Evolutionary conservation across 2,329 filamentous ascomycete genomes (phyloP).

Genomic region (Aureobasidium zeae): DNA sequence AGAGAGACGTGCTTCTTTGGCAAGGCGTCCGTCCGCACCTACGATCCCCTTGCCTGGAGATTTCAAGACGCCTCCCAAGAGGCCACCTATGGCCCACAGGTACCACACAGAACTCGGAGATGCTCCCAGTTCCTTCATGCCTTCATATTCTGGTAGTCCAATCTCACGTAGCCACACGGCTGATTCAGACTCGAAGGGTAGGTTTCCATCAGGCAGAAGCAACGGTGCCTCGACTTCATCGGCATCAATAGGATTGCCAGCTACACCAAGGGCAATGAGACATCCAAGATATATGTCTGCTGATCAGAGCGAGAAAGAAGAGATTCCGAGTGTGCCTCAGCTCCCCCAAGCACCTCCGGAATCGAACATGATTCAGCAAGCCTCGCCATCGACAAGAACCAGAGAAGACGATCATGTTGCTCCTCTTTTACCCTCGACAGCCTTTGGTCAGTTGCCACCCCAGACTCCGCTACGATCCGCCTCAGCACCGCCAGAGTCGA

Average conservation of each 20-base stretch:
- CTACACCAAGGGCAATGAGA: conserved; percentile 84
- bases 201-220: conserved; percentile 26
- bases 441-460: conserved; percentile 35
- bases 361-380: conserved; percentile 21
- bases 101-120: conserved; percentile 36
- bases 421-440: conserved; percentile 39
- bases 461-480: conserved; percentile 33
- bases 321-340: conserved; percentile 45
- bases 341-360: conserved; percentile 40
- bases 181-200: conserved; percentile 44
- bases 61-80: conserved; percentile 26
- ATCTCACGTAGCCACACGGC: conserved; percentile 55
- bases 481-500: conserved; percentile 41
- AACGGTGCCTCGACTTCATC: conserved; percentile 41
- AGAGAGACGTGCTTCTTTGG: conserved; percentile 74
- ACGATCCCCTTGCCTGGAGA: conserved; percentile 66
- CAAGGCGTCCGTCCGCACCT: conserved; percentile 68
- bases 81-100: conserved; percentile 31
- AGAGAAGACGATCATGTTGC: conserved; percentile 33
- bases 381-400: conserved; percentile 33
- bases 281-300: conserved; percentile 60
- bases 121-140: conserved; percentile 32
- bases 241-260: conserved; percentile 66
- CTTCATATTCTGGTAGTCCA: conserved; percentile 28
- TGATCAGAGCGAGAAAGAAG: conserved; percentile 42